Evolutionary conservation across 2,329 filamentous ascomycete species (phyloP).

Genomic region (Microcyclosporella mali): DNA sequence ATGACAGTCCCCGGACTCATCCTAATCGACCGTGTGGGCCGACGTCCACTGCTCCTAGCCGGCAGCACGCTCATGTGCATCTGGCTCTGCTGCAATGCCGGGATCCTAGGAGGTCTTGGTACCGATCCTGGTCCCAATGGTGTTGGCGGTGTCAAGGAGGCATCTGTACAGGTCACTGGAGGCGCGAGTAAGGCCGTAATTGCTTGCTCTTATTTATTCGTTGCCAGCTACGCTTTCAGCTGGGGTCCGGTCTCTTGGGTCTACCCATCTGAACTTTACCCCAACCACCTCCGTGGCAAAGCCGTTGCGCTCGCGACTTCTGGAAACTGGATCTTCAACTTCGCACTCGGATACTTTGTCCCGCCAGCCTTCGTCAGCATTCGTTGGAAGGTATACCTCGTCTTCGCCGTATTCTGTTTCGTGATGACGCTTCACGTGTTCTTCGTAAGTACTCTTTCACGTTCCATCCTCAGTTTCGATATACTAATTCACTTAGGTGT

Average conservation of each 20-base stretch:
- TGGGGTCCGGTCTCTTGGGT: constrained; percentile 55
- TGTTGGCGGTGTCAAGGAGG: constrained; percentile 37
- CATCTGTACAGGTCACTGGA: constrained; percentile 36
- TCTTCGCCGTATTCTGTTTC: constrained; percentile 68
- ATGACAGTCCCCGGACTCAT: constrained; percentile 72
- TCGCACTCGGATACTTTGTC: constrained; percentile 53
- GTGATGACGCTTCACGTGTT: constrained; percentile 56
- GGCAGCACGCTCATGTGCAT: constrained; percentile 59
- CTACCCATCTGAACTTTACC: constrained; percentile 52
- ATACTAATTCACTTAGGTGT: constrained; percentile 42
- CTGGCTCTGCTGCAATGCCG: constrained; percentile 58
- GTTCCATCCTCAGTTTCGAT: too few species aligned
- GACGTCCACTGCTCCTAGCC: constrained; percentile 58
- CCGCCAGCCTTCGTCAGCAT: constrained; percentile 55
- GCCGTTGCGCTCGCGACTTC: constrained; percentile 56
- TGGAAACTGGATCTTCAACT: constrained; percentile 57
- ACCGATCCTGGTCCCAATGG: constrained; percentile 31
- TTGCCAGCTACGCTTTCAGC: constrained; percentile 60
- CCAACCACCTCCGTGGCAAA: constrained; percentile 57
- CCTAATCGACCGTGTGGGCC: constrained; percentile 69
- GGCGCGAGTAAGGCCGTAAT: constrained; percentile 48
- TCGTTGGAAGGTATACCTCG: constrained; percentile 57
- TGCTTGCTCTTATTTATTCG: constrained; percentile 66
- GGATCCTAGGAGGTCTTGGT: constrained; percentile 56
- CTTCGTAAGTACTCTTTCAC: neutral